Conservation (phyloP, 352 stramenopile genomes). For the Phytophthora meadii region DNA sequence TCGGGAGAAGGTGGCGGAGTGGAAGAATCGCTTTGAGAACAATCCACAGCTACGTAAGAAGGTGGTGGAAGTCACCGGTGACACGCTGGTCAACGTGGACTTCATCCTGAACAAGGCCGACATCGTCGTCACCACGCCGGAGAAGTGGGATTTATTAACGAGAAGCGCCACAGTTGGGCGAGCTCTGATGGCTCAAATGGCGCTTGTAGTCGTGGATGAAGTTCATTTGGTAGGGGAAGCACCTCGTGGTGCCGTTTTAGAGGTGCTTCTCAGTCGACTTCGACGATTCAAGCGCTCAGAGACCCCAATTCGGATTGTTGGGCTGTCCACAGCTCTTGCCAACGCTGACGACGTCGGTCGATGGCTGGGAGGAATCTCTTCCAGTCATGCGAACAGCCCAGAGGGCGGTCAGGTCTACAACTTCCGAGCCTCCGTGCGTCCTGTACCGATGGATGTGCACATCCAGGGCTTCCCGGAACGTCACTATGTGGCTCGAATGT, state of each 20-base stretch:
- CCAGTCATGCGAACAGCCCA: constrained; percentile 42
- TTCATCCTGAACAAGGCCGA: constrained; percentile 91
- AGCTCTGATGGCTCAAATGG: constrained; percentile 71
- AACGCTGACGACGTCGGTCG: constrained; percentile 96
- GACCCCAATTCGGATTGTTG: constrained; percentile 91
- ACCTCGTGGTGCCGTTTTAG: constrained; percentile 90
- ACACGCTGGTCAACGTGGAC: constrained; percentile 95
- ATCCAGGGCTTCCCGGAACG: constrained; percentile 97
- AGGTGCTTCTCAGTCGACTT: constrained; percentile 91
- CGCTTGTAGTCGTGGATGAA: constrained; percentile 97
- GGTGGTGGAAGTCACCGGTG: constrained; percentile 97
- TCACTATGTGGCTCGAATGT: constrained; percentile 98
- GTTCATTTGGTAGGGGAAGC: constrained; percentile 98
- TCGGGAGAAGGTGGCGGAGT: constrained; percentile 96
- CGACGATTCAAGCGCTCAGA: constrained; percentile 79
- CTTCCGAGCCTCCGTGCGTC: constrained; percentile 95
- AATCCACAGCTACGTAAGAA: constrained; percentile 84
- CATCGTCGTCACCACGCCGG: constrained; percentile 98
- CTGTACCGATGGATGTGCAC: constrained; percentile 96
- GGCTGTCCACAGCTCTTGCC: constrained; percentile 95
- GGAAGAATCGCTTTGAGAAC: constrained; percentile 93
- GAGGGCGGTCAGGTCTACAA: constrained; percentile 90
- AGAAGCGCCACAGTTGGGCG: constrained; percentile 85
- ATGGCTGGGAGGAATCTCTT: constrained; percentile 95
- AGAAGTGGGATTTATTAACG: constrained; percentile 98